Conservation (phyloP, 148 eudicot species). For the Cornus suecica region DNA sequence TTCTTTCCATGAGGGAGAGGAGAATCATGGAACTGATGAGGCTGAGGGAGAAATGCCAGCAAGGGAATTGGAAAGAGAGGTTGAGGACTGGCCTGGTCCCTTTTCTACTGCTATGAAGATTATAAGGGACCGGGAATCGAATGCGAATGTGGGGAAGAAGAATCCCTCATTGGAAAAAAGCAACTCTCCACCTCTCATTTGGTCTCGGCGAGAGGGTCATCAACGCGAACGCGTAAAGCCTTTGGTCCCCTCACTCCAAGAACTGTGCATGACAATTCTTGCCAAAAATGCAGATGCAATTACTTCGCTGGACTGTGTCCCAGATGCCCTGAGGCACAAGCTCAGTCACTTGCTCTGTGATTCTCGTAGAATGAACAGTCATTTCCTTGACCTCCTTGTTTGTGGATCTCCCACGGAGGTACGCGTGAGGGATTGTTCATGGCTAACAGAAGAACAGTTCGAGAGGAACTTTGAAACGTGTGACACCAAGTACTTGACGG, state of each 20-base stretch:
- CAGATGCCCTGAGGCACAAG: constrained; percentile 70
- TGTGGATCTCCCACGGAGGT: constrained; percentile 75
- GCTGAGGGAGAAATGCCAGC: constrained; percentile 29
- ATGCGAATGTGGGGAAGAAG: constrained; percentile 17
- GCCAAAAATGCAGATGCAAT: constrained; percentile 71
- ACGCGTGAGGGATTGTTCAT: constrained; percentile 80
- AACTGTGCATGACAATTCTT: constrained; percentile 50
- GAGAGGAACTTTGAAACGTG: constrained; percentile 39
- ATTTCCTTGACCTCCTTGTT: constrained; percentile 65
- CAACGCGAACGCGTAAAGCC: constrained; percentile 12
- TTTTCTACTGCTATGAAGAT: constrained; percentile 91
- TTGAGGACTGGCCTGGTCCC: constrained; percentile 94
- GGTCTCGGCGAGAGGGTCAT: constrained; percentile 52
- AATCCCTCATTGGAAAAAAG: constrained; percentile 15
- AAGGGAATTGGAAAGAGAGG: constrained; percentile 16
- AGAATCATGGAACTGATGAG: constrained; percentile 23
- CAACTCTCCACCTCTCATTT: constrained; percentile 35
- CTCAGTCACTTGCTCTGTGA: constrained; percentile 69
- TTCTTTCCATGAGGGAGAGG: constrained; percentile 36
- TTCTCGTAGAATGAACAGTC: constrained; percentile 58
- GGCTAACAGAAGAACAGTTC: constrained; percentile 71
- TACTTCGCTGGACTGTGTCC: constrained; percentile 62
- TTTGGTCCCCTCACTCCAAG: constrained; percentile 45
- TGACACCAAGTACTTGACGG: constrained; percentile 47
- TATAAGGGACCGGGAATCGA: constrained; percentile 56